Evolutionary conservation across 345 rosid species (phyloP).

Genomic region (Eucalyptus tenuipes): DNA sequence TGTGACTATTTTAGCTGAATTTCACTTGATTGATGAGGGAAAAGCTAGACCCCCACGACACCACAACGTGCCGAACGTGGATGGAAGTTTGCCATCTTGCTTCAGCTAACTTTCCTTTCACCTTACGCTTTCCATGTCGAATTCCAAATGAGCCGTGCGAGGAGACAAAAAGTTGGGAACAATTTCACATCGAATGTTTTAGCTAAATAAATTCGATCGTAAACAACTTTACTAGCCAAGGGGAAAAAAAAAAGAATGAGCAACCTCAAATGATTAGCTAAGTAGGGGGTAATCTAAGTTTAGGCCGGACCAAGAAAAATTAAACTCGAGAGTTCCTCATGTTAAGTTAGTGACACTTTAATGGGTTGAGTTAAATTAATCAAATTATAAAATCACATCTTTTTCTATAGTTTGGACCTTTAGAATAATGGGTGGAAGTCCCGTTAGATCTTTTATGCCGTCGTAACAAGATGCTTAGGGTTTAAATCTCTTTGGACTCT

Average conservation of each 20-base stretch:
- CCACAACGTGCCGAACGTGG: background rate
- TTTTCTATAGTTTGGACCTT: background rate
- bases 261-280: background rate
- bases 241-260: background rate
- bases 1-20: background rate
- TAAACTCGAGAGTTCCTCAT: background rate
- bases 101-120: background rate
- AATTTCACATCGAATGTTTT: background rate
- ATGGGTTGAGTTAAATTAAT: background rate
- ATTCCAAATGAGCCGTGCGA: background rate
- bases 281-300: background rate
- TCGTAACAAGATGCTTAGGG: accelerated
- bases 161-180: background rate
- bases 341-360: background rate
- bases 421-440: background rate
- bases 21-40: background rate
- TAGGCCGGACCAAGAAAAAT: background rate
- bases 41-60: background rate
- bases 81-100: background rate
- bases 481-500: background rate
- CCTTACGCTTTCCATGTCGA: background rate
- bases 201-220: background rate
- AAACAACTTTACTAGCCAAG: background rate
- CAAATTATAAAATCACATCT: background rate
- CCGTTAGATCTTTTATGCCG: background rate